These are phyloP conservation scores for Helotiales sp. DNA, from an alignment of 2,329 filamentous ascomycete species.

Conservation along the genomic window DNA sequence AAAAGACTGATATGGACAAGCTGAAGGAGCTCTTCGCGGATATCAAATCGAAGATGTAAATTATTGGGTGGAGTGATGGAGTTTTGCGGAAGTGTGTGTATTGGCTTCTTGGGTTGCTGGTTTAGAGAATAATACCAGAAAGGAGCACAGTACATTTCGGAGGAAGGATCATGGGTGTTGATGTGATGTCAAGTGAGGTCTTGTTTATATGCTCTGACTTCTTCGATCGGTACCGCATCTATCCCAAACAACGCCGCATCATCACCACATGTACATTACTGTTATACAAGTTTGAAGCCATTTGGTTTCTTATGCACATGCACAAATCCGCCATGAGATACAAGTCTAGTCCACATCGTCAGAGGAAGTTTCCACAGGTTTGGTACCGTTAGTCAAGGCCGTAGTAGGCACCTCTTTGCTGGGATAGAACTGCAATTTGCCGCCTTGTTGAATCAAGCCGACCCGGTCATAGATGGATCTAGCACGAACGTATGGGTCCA, in stretches of 20 bases:
- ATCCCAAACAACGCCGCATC: slow-evolving; percentile 14
- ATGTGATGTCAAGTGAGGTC: background rate
- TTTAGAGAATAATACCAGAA: background rate
- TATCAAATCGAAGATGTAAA: slow-evolving; percentile 86
- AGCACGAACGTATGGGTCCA: slow-evolving; percentile 87
- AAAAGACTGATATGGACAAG: slow-evolving; percentile 78
- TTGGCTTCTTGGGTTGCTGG: background rate
- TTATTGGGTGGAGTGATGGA: background rate
- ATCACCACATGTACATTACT: slow-evolving; percentile 17
- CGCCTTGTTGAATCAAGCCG: slow-evolving; percentile 71
- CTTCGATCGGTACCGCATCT: background rate
- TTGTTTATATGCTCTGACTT: background rate
- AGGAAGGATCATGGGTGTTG: background rate
- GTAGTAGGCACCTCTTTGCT: slow-evolving; percentile 18
- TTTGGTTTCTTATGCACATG: background rate
- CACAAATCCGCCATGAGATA: background rate
- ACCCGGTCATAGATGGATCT: slow-evolving; percentile 83
- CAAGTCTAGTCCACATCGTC: slow-evolving; percentile 39
- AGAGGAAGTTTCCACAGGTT: slow-evolving; percentile 34
- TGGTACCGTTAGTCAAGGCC: slow-evolving; percentile 21
- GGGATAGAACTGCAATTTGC: slow-evolving; percentile 74
- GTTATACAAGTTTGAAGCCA: slow-evolving; percentile 16
- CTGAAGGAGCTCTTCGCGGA: slow-evolving; percentile 81
- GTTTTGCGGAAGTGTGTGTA: background rate
- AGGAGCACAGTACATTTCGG: background rate